These are phyloP conservation scores for Prunus mume DNA, from an alignment of 306 rosid species.

Conservation along the genomic window DNA sequence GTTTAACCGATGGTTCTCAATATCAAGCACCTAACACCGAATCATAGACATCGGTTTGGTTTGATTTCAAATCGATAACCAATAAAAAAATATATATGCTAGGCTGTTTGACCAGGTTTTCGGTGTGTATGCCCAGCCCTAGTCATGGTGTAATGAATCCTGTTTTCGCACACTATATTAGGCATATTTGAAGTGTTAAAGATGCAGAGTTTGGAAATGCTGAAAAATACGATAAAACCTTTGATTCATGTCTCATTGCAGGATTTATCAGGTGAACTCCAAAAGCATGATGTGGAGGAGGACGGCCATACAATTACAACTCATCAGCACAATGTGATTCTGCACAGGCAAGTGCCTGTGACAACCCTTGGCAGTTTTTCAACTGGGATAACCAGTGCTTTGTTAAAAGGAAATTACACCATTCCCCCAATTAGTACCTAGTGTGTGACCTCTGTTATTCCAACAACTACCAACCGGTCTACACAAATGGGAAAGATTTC, in stretches of 20 bases:
- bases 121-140: too few relatives aligned
- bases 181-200: too few relatives aligned
- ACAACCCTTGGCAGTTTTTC: slow-evolving; percentile 9
- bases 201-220: background rate
- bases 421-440: background rate
- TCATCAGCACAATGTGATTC: slow-evolving; percentile 4
- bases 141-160: too few relatives aligned
- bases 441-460: background rate
- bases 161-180: too few relatives aligned
- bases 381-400: background rate
- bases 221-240: background rate
- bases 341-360: background rate
- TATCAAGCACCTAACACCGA: too few relatives aligned
- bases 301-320: slow-evolving; percentile 11
- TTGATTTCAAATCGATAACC: too few relatives aligned
- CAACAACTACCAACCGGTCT: background rate
- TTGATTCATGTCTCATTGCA: background rate
- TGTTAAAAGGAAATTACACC: background rate
- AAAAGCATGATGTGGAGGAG: slow-evolving; percentile 12
- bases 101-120: too few relatives aligned
- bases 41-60: too few relatives aligned
- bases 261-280: background rate
- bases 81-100: too few relatives aligned
- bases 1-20: too few relatives aligned
- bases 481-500: too few relatives aligned